Base-by-base conservation (phyloP, 768 basidiomycete species). In the Podaxis rugospora region DNA sequence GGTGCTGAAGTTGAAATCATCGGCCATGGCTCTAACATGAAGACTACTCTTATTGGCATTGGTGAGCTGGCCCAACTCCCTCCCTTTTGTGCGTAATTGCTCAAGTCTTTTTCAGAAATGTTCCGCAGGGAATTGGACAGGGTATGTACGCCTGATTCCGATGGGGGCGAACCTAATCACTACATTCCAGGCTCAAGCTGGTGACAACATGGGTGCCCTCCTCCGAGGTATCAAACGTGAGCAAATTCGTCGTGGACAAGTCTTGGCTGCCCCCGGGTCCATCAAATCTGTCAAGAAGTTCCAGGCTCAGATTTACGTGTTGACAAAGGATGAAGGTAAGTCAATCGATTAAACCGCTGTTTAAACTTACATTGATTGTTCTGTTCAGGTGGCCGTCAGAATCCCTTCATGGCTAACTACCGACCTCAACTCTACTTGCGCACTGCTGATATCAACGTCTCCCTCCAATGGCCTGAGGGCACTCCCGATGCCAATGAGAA, bases 71-170 rank as follows among this genome's bases (percentile, higher is more conserved):
- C 32, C 32, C 32, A 36, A 0, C 23, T 42, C 0, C 7, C 23
- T 16, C 46, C 13, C 14, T 14, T 16, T 52, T 53, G 28, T 27
- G 39, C 40, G 11, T 36, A 23, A 4, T 25, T 39, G 51, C 18
- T 50, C 55, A 39, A n/a, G 35, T 11, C 42, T 14, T 42, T 65
- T 16, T 18, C 66, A 95, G 96, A 98, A 77, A 98, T 97, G 93
- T 98, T 98, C 88, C 96, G 97, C 83, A 98, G 97, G 81, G 97
- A 99, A 78, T 86, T 99, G 58, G 97, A 99, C 39, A 87, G 95
- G 59, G 91, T 89, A 82, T 67, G 16, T n/a, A 18, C 4, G n/a
- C 55, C 25, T 61, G 47, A 16, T 10, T 36, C 27, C 21, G 13
- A 14, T 18, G 56, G 44, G 27, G 5, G 23, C 27, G 13, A 21